Conservation (phyloP, 495 filamentous ascomycete genomes). For the Trichoderma parareesei region DNA sequence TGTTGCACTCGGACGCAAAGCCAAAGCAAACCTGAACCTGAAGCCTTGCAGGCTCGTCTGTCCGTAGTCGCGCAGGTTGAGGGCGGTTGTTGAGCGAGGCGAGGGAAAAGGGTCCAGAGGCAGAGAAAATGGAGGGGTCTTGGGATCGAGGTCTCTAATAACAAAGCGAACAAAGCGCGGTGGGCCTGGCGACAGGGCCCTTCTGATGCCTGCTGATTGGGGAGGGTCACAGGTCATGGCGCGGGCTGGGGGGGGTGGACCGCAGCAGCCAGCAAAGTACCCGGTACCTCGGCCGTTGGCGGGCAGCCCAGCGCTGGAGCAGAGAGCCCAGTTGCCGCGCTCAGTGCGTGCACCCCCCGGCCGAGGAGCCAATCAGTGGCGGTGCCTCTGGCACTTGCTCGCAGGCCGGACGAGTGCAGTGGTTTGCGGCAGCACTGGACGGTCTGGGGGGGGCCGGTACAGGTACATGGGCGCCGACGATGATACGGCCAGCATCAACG, state of each 20-base stretch:
- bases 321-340: neutral
- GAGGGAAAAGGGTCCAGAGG: slow-evolving; percentile 8
- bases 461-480: too few species aligned
- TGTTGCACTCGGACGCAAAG: neutral
- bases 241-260: neutral
- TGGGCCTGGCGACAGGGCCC: slow-evolving; percentile 8
- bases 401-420: neutral
- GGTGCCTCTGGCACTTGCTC: neutral
- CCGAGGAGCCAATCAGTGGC: neutral
- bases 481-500: too few species aligned
- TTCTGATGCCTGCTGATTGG: slow-evolving; percentile 8
- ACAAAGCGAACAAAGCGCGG: neutral
- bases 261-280: neutral
- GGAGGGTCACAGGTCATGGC: slow-evolving; percentile 8
- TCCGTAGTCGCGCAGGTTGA: neutral
- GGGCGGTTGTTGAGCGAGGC: neutral
- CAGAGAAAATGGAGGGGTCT: slow-evolving; percentile 4
- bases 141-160: slow-evolving; percentile 8
- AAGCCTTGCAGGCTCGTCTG: neutral
- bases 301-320: neutral
- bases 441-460: too few species aligned
- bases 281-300: neutral
- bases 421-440: neutral
- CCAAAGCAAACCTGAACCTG: neutral
- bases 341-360: slow-evolving; percentile 1